These are phyloP conservation scores for Eucalyptus grandis DNA, from an alignment of 345 rosid species.

Conservation along the genomic window DNA sequence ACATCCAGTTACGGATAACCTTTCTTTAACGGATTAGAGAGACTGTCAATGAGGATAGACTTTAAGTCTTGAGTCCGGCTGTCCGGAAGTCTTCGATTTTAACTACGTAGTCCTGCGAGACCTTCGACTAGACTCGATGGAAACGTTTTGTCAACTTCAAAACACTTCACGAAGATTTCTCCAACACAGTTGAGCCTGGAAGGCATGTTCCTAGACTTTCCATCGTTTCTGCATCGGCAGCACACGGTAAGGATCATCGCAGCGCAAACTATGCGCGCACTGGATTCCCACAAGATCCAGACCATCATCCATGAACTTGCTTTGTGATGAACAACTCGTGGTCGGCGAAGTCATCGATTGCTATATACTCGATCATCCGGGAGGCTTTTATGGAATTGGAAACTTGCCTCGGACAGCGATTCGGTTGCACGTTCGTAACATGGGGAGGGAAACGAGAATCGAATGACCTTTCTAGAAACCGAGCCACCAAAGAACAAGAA, in stretches of 20 bases:
- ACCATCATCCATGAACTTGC: not conserved
- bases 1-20: too few species aligned
- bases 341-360: not conserved
- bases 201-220: not conserved
- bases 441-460: not conserved
- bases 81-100: too few species aligned
- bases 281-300: not conserved
- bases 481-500: too few species aligned
- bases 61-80: too few species aligned
- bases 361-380: not conserved
- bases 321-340: not conserved
- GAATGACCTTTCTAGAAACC: too few species aligned
- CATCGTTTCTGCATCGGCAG: not conserved
- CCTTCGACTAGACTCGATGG: too few species aligned
- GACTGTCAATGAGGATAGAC: too few species aligned
- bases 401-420: not conserved
- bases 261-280: not conserved
- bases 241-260: not conserved
- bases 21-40: too few species aligned
- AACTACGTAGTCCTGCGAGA: too few species aligned
- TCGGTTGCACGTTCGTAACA: not conserved
- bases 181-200: too few species aligned
- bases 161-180: too few species aligned
- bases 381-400: not conserved
- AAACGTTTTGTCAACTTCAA: too few species aligned